Evolutionary conservation across 495 filamentous ascomycete genomes (phyloP), one percentile per base, ranked within the genome.

Genomic region (Echria macrotheca): DNA sequence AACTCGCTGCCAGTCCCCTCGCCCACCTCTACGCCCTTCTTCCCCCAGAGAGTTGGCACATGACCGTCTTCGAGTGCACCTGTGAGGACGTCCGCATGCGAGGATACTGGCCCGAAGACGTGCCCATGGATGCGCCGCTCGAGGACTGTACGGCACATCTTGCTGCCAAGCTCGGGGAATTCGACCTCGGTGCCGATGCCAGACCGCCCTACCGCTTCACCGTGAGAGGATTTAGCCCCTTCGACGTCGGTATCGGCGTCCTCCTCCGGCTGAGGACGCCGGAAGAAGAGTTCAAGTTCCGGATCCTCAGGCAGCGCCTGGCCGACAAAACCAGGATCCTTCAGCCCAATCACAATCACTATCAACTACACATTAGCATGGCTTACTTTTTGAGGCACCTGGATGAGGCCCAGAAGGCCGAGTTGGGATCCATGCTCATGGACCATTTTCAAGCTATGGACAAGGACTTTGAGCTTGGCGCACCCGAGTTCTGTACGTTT

Each of bases 51-150:
- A 54, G 50, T 43, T 62, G 54, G 56, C 59, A 59, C 48, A 59
- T 57, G 56, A 55, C 59, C 21, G 32, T 59, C 23, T 62, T 62
- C 48, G 59, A 55, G 23, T 56, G 59, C 29, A 53, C 55, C n/a
- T 54, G 56, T 26, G 54, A 58, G 33, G 29, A 38, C n/a, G 50
- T 52, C 12, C 51, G 53, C n/a, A 9, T 22, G 2, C 52, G 49
- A 6, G 58, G 49, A n/a, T 23, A 37, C 40, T 57, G 59, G 59
- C 56, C 59, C 1, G 4, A 26, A 3, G 52, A 53, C 11, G 15
- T 61, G 8, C 22, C 49, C 1, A 9, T 25, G 1, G 50, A 52
- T 33, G 42, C 49, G 1, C 42, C 52, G 0, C 44, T 61, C 3
- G 44, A 41, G 6, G 37, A 51, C 8, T 55, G 52, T 52, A 58